Evolutionary conservation across 2,329 filamentous ascomycete species (phyloP), one percentile per base, ranked within the genome.

Genomic region (Cladophialophora immunda): DNA sequence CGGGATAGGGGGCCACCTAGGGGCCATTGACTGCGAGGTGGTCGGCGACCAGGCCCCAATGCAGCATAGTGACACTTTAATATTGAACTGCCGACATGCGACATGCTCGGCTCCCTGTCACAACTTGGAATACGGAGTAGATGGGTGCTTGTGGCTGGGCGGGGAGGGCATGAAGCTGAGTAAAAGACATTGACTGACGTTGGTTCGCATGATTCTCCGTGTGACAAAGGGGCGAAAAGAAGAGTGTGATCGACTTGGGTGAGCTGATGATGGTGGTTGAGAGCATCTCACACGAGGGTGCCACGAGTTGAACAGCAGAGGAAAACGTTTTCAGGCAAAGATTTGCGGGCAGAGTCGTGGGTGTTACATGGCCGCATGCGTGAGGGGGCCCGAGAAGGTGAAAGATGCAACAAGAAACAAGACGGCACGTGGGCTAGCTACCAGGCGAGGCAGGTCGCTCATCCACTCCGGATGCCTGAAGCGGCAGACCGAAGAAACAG

Each of bases 1-100:
- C 45, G 22, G 45, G 19, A 50, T 59, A 59, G 57, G 57, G 56
- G 57, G 45, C n/a, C 57, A 30, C 41, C 36, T 47, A 25, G 55
- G 38, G 56, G 38, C 36, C 41, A 59, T 13, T 30, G 15, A 13
- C 25, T 8, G 17, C 38, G 7, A 32, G 15, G 57, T 19, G 38
- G 36, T 50, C 57, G 57, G 57, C 38, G 57, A 59, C 36, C 57
- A 59, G 57, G 57, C 27, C 57, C 27, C 25, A 59, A 59, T 47
- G 29, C 38, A 59, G 57, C 57, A 59, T 59, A 59, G 57, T 30
- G 9, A 9, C 25, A 50, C 27, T 38, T 50, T 50, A 50, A 59
- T 34, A n/a, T 59, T 29, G 57, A 32, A 45, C 57, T 27, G 27
- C 45, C 27, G 57, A 34, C 57, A 47, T 30, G 57, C 38, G 57